Base-by-base conservation (phyloP, 176 grass and related monocot genomes). In the Bromus sterilis region DNA sequence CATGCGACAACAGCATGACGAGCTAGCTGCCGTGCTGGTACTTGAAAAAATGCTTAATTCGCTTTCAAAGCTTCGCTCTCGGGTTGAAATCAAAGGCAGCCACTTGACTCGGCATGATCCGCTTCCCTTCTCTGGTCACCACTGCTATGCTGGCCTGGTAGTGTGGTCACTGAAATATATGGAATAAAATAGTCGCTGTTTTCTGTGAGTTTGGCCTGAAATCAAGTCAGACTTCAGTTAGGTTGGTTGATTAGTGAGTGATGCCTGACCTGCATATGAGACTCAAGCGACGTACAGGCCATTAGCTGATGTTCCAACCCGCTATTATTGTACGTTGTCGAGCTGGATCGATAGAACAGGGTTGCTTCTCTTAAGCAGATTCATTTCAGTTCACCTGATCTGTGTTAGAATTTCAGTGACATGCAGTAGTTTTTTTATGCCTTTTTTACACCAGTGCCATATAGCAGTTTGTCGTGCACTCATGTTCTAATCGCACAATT, bases 61-160 rank as follows among this genome's bases (percentile, higher is more conserved):
- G 24, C 32, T 89, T 53, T 42, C 10, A 73, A 73, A 29, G 32
- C 71, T 24, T 49, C 0, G 26, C 66, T 66, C 75, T 23, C 11
- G 48, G 18, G 48, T 66, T 41, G 49, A 68, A 23, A 88, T 41
- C 37, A 46, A 66, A 69, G 48, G 26, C n/a, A 61, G 9, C 75
- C 78, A 74, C 76, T 80, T 80, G 68, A 36, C 28, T 41, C 8
- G 21, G 34, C 60, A 79, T 43, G 18, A 87, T 71, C 35, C 23
- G 59, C 32, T 26, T 26, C 72, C 56, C 24, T 53, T 46, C 33
- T 53, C 5, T 51, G 21, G 20, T 20, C 24, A 83, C 56, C 43
- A 44, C 21, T 64, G 65, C 15, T 53, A 59, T 28, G 32, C 42
- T 55, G 65, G 56, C 43, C 33, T 7, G 4, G 32, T 32, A 34